Base-by-base conservation (phyloP, 768 basidiomycete genomes). In the Amanita jacksonii region DNA sequence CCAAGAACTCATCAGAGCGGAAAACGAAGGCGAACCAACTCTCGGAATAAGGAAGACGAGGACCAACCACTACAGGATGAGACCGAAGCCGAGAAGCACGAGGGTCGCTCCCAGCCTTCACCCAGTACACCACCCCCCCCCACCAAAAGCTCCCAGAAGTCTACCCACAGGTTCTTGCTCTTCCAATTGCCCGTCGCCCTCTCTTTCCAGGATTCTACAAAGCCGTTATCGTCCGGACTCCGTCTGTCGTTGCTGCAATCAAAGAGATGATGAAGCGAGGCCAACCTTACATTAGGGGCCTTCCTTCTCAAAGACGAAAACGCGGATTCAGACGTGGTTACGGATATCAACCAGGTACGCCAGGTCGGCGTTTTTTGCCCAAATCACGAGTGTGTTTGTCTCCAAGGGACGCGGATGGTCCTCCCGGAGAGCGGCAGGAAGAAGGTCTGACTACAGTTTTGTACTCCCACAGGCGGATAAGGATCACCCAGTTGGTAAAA, bases 151-250 rank as follows among this genome's bases (percentile, higher is more conserved):
- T n/a, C n/a, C 92, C 93, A 1, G 89, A 91, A 60, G 57, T 77
- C 47, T 97, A 97, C 62, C 93, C 94, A 1, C 89, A 94, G 58
- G 83, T 97, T 33, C 76, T 98, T 20, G 94, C 93, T 2, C 76
- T 98, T 0, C 94, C 94, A 3, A 97, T 98, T 48, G 91, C 91
- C 24, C 81, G 92, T 33, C 76, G 94, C 13, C 94, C 94, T 1
- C 80, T 97, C 36, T 97, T 97, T 67, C 94, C 94, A 3, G 91
- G 92, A 24, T 96, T 97, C 63, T 97, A 97, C 74, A 96, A 97
- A 61, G 94, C 93, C 2, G 93, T 98, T 39, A 91, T 97, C 46
- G 75, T 99, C 41, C 77, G 82, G 16, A 87, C 97, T 52, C 89
- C 90, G 0, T 74, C 79, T 0, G 94, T 99, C 24, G 91, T 97